Evolutionary conservation across 2,329 filamentous ascomycete genomes (phyloP).

Genomic region (Stenocarpella maydis): DNA sequence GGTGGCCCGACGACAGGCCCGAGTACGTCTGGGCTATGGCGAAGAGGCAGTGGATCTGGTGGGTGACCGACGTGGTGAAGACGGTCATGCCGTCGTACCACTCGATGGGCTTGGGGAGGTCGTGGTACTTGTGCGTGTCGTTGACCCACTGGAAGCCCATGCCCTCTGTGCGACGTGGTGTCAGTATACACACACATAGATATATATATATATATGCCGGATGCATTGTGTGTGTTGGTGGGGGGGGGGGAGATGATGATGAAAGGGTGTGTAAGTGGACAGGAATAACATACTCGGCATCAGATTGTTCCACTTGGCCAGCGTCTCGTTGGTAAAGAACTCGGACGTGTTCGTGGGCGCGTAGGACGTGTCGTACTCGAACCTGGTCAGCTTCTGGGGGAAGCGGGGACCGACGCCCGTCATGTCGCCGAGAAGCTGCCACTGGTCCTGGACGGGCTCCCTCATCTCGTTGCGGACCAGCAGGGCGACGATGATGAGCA

Average conservation of each 20-base stretch:
- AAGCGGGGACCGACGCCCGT: conserved; percentile 48
- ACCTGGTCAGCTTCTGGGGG: conserved; percentile 44
- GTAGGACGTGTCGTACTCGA: conserved; percentile 46
- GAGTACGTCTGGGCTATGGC: conserved; percentile 49
- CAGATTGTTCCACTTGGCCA: conserved; percentile 47
- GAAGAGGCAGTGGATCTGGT: conserved; percentile 47
- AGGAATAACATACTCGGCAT: conserved; percentile 42
- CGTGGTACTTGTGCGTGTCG: conserved; percentile 47
- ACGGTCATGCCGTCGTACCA: conserved; percentile 46
- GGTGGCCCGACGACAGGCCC: conserved; percentile 48
- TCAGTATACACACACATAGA: too few species aligned
- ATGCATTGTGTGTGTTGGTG: too few species aligned
- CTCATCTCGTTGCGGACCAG: conserved; percentile 45
- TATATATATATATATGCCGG: too few species aligned
- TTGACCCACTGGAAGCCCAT: conserved; percentile 49
- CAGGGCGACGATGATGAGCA: conserved; percentile 49
- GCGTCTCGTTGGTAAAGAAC: conserved; percentile 47
- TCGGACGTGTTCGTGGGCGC: conserved; percentile 47
- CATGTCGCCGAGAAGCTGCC: conserved; percentile 48
- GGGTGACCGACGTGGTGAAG: conserved; percentile 48
- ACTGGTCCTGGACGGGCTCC: conserved; percentile 38
- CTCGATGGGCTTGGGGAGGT: conserved; percentile 47
- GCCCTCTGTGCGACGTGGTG: conserved; percentile 39
- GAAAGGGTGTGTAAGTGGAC: neutral
- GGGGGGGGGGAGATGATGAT: too few species aligned